A percentile compares a stretch with the other conserved stretches of the same genome.
These are phyloP conservation scores for Thyridium curvatum DNA, from an alignment of 2,329 filamentous ascomycete species.

Conservation along the genomic window DNA sequence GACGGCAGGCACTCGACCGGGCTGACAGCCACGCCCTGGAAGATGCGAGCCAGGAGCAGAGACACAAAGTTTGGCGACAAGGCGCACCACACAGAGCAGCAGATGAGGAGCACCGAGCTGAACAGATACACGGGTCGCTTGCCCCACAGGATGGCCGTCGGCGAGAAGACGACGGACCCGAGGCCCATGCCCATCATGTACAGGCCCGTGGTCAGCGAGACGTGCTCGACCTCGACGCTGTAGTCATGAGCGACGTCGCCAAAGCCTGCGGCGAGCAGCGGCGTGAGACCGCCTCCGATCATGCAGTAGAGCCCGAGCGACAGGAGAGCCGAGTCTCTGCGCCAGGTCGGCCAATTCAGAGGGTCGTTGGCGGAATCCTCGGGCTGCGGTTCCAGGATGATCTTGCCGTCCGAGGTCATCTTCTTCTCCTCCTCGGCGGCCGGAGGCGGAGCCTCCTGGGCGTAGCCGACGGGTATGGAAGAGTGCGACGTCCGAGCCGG, in stretches of 20 bases:
- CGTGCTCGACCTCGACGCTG: constrained; percentile 60
- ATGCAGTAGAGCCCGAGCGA: constrained; percentile 89
- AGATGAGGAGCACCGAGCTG: constrained; percentile 70
- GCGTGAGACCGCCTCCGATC: constrained; percentile 88
- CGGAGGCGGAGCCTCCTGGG: constrained; percentile 22
- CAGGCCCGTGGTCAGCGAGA: constrained; percentile 82
- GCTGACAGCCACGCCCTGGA: constrained; percentile 83
- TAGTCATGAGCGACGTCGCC: constrained; percentile 65
- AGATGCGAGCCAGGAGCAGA: constrained; percentile 72
- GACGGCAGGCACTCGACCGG: constrained; percentile 90
- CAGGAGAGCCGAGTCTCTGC: constrained; percentile 71
- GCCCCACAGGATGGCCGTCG: constrained; percentile 84
- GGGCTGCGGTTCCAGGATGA: constrained; percentile 87
- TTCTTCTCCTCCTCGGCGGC: constrained; percentile 49
- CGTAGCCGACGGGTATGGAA: constrained; percentile 42
- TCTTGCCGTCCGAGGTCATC: constrained; percentile 71
- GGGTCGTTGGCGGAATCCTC: constrained; percentile 89
- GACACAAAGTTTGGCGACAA: constrained; percentile 75
- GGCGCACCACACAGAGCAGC: constrained; percentile 78
- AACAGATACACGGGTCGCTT: constrained; percentile 86
- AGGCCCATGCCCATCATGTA: constrained; percentile 93
- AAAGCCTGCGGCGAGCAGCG: constrained; percentile 85
- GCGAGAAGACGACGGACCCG: constrained; percentile 77
- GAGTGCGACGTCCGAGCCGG: constrained; percentile 53
- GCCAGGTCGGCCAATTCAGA: constrained; percentile 82